These are phyloP conservation scores for Protea cynaroides DNA, from an alignment of 164 flowering plant genomes.

Conservation along the genomic window DNA sequence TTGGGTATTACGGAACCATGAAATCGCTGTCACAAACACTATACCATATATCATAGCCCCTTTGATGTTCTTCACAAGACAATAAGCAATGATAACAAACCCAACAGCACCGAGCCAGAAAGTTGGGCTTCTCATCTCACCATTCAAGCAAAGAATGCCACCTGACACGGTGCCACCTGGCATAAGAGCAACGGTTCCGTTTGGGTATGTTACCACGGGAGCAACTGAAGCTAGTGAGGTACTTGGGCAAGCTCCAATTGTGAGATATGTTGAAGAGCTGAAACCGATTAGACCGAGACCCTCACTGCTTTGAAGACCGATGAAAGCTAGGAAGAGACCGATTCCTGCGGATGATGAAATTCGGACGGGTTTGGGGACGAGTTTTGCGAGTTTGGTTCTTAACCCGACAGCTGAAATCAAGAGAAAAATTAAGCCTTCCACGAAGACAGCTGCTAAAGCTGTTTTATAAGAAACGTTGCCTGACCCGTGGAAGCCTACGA, in stretches of 20 bases:
- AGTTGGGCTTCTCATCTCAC: conserved; percentile 80
- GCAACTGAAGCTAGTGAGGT: conserved; percentile 52
- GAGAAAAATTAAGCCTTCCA: conserved; percentile 71
- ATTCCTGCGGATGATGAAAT: conserved; percentile 80
- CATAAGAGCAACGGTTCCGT: conserved; percentile 57
- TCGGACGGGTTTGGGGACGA: conserved; percentile 77
- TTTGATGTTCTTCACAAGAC: conserved; percentile 57
- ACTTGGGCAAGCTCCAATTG: conserved; percentile 72
- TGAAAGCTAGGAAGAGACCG: conserved; percentile 84
- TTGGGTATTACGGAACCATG: conserved; percentile 77
- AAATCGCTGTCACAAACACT: conserved; percentile 75
- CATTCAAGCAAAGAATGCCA: conserved; percentile 43
- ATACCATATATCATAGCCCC: conserved; percentile 96
- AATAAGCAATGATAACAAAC: conserved; percentile 71
- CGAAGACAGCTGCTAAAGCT: conserved; percentile 70
- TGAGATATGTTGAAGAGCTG: conserved; percentile 65
- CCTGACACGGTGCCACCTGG: conserved; percentile 66
- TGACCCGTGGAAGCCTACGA: conserved; percentile 89
- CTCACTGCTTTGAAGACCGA: conserved; percentile 72
- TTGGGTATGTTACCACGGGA: conserved; percentile 46
- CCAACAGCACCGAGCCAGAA: conserved; percentile 82
- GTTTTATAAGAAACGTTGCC: conserved; percentile 52
- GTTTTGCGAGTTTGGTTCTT: conserved; percentile 65
- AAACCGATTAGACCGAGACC: conserved; percentile 79
- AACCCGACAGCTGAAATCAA: conserved; percentile 68